A percentile compares a stretch with the other conserved stretches of the same genome.
Conservation (phyloP, 108 stramenopile genomes). For the Nitzschia inconspicua region DNA sequence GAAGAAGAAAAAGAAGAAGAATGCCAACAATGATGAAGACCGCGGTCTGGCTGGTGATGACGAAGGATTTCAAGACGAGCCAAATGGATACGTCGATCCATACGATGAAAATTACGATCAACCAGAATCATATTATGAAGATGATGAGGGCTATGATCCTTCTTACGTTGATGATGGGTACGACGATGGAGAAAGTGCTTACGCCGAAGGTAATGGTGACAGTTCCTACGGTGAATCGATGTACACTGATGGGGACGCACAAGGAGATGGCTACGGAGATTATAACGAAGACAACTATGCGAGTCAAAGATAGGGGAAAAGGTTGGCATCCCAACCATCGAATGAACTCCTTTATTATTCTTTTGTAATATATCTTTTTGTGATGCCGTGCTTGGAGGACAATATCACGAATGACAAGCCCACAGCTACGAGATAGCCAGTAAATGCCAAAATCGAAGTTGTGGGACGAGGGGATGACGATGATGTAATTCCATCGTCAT, state of each 20-base stretch:
- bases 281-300: conserved; percentile 4
- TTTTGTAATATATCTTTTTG: not conserved
- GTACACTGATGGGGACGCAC: too few relatives aligned
- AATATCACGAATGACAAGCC: too few relatives aligned
- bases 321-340: not conserved
- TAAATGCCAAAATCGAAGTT: too few relatives aligned
- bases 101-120: not conserved
- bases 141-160: conserved; percentile 7
- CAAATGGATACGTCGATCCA: conserved; percentile 7
- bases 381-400: not conserved
- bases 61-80: conserved; percentile 6
- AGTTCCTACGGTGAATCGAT: not conserved
- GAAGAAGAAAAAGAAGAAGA: conserved; percentile 24
- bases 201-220: not conserved
- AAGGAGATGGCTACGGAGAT: conserved; percentile 9
- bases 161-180: conserved; percentile 1
- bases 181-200: conserved; percentile 4
- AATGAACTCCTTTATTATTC: not conserved
- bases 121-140: conserved; percentile 13
- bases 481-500: too few relatives aligned
- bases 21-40: conserved; percentile 5
- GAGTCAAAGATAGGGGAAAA: not conserved
- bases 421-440: too few relatives aligned
- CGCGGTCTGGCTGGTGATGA: conserved; percentile 12
- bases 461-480: too few relatives aligned